These are phyloP conservation scores for Zanthoxylum bungeanum DNA, from an alignment of 345 rosid species.

Conservation along the genomic window DNA sequence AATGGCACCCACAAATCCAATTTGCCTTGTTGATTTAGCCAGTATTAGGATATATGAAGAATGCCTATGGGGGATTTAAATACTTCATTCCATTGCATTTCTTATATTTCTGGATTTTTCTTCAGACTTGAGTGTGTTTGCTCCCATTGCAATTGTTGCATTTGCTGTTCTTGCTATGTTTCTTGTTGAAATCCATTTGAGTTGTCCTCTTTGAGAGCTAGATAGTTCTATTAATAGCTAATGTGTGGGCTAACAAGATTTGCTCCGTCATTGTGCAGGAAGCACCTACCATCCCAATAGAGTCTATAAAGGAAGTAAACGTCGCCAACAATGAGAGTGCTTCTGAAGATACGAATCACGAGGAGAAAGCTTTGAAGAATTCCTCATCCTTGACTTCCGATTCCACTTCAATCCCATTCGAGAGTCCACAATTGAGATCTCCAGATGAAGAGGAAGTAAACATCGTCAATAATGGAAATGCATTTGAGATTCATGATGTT, in stretches of 20 bases:
- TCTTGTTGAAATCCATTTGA: neutral
- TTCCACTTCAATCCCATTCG: conserved; percentile 32
- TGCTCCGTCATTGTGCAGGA: conserved; percentile 42
- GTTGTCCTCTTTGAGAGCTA: neutral
- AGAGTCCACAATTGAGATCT: conserved; percentile 41
- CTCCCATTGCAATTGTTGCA: neutral
- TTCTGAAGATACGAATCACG: conserved; percentile 34
- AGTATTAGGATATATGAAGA: neutral
- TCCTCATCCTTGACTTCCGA: conserved; percentile 31
- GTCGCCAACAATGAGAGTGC: conserved; percentile 23
- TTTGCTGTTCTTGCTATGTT: neutral
- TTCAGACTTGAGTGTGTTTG: neutral
- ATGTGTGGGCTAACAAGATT: conserved; percentile 9
- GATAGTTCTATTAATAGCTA: conserved; percentile 1
- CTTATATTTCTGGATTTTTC: neutral
- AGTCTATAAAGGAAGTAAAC: conserved; percentile 27
- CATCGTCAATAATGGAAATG: conserved; percentile 25
- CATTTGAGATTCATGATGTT: conserved; percentile 30
- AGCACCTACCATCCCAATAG: conserved; percentile 19
- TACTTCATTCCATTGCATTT: neutral
- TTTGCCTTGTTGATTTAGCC: neutral
- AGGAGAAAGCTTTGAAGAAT: conserved; percentile 32
- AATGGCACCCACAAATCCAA: no score
- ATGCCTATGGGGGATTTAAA: neutral
- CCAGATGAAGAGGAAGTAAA: conserved; percentile 36